Conservation (phyloP, 352 stramenopile species). For the Discostella stelligera region DNA sequence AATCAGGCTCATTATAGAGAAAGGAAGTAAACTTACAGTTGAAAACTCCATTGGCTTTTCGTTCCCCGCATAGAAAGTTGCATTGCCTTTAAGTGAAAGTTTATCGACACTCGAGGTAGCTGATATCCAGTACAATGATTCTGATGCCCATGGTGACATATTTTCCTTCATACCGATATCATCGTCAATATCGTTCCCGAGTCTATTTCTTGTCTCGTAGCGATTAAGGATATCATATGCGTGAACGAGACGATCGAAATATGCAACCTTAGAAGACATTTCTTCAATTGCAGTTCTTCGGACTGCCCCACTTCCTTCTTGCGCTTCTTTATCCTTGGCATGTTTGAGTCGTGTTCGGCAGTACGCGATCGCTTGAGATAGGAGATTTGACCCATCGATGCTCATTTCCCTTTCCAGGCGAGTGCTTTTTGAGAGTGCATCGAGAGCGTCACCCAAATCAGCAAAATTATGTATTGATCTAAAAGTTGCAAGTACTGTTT, state of each 20-base stretch:
- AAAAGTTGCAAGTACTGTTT: constrained; percentile 65
- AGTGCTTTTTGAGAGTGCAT: constrained; percentile 61
- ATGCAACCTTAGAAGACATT: constrained; percentile 58
- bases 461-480: constrained; percentile 59
- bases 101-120: constrained; percentile 16
- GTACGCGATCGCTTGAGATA: constrained; percentile 58
- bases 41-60: constrained; percentile 39
- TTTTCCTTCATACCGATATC: constrained; percentile 11
- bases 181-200: constrained; percentile 29
- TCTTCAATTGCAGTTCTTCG: constrained; percentile 34
- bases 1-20: neutral
- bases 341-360: constrained; percentile 61
- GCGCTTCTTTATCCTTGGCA: constrained; percentile 38
- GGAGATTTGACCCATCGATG: constrained; percentile 65
- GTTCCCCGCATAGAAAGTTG: constrained; percentile 11
- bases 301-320: constrained; percentile 42
- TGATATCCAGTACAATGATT: constrained; percentile 64
- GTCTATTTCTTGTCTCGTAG: constrained; percentile 52
- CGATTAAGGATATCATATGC: constrained; percentile 66
- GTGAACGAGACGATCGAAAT: constrained; percentile 51
- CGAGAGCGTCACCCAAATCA: constrained; percentile 64
- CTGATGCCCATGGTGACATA: constrained; percentile 49
- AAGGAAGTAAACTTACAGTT: constrained; percentile 2
- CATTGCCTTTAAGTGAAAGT: constrained; percentile 14
- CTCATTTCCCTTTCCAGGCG: constrained; percentile 63